Base-by-base conservation (phyloP, 208 protist genomes). In the Leishmania guyanensis region DNA sequence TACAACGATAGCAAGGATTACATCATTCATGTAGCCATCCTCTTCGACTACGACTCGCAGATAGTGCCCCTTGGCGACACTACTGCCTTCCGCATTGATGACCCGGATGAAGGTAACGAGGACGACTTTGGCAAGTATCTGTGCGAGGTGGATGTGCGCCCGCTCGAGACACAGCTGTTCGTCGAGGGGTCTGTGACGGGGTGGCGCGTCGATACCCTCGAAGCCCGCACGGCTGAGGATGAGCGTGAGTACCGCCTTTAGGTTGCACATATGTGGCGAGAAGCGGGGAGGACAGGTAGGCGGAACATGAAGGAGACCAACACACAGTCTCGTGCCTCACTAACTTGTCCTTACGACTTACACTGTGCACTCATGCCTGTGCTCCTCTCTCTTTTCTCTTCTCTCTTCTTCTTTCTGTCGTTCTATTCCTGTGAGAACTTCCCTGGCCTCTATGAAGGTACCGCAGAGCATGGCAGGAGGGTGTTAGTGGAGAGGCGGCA, bases 31-130 rank as follows among this genome's bases (percentile, higher is more conserved):
- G 90, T 96, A 74, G 90, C 90, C 76, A 88, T 96, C 26, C 86
- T 96, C 76, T 96, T 96, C 71, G 91, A 96, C 78, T 95, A 94
- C 79, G 93, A 96, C 82, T 92, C 85, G 48, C 88, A 93, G 66
- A 90, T 96, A 74, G 83, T 91, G 16, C 91, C 93, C n/a, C 86
- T 96, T 0, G 93, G 89, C 39, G 82, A 88, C 53, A 92, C 91
- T 62, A 90, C 83, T 62, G 91, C 90, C 73, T 93, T 92, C 83
- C 91, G 93, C 69, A 91, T 95, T 22, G 91, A 95, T 69, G 91
- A 95, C 65, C 93, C 93, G 10, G 87, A 94, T 22, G 87, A 92
- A 39, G 93, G 93, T 75, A 86, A 89, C 53, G 91, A 95, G 78
- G 90, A 92, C 56, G 91, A 96, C 79, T 92, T 85, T 62, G 91